phyloP scores from a whole-genome alignment of 2,329 filamentous ascomycete species.

The Hypoxylon sp. region DNA sequence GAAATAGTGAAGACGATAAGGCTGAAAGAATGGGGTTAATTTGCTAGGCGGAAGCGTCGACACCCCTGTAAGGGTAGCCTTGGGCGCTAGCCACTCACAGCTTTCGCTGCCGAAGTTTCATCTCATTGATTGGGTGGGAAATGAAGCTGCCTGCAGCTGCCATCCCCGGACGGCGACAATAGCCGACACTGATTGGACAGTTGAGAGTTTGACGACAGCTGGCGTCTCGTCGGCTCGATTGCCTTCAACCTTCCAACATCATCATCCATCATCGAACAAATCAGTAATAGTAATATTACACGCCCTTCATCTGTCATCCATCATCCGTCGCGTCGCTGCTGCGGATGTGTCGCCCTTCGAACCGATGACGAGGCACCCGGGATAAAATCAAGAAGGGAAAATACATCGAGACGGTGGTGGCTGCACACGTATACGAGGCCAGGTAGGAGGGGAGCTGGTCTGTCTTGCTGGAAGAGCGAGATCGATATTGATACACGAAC shows the following conservation, averaged over 20 bases:
- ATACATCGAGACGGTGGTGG: background rate
- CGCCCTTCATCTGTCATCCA: too few relatives aligned
- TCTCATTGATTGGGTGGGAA: constrained; percentile 24
- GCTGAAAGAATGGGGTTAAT: constrained; percentile 19
- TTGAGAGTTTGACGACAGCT: background rate
- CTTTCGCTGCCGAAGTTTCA: constrained; percentile 14
- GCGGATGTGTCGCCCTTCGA: background rate
- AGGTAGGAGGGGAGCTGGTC: background rate
- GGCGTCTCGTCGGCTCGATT: background rate
- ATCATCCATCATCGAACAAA: background rate
- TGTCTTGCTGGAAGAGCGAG: constrained; percentile 13
- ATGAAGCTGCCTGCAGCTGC: constrained; percentile 6
- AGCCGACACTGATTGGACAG: background rate
- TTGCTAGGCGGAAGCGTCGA: constrained; percentile 19
- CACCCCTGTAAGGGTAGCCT: background rate
- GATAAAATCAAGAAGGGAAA: background rate
- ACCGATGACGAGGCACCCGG: background rate
- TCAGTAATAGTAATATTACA: background rate
- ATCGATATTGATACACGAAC: constrained; percentile 18
- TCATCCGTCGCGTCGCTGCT: background rate
- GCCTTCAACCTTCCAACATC: background rate
- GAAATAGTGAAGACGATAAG: constrained; percentile 16
- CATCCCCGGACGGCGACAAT: background rate
- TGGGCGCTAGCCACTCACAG: constrained; percentile 27
- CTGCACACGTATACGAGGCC: constrained; percentile 17